phyloP scores from a whole-genome alignment of 352 stramenopile genomes.

The Phytophthora podocarpi region DNA sequence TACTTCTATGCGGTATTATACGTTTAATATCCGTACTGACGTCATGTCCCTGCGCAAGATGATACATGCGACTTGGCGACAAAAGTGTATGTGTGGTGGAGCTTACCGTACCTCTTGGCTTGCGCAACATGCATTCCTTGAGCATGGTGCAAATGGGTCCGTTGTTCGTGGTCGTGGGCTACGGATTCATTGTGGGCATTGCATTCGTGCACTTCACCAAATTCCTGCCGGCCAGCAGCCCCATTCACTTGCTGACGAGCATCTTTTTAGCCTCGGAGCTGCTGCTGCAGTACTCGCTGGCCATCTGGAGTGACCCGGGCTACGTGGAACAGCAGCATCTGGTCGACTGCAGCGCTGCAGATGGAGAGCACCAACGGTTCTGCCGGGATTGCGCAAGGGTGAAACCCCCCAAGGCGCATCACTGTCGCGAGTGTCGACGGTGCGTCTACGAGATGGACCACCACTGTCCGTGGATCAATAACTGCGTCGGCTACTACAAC shows the following conservation, averaged over 20 bases:
- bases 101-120: background rate
- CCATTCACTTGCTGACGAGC: slow-evolving; percentile 20
- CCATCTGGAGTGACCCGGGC: slow-evolving; percentile 46
- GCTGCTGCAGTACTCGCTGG: slow-evolving; percentile 49
- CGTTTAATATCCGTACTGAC: background rate
- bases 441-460: slow-evolving; percentile 98
- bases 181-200: slow-evolving; percentile 36
- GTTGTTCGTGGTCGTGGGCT: slow-evolving; percentile 36
- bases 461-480: slow-evolving; percentile 98
- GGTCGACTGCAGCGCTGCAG: background rate
- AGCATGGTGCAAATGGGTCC: slow-evolving; percentile 17
- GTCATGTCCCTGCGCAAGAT: slow-evolving; percentile 11
- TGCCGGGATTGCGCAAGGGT: slow-evolving; percentile 25
- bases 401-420: slow-evolving; percentile 52
- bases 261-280: slow-evolving; percentile 41
- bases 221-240: slow-evolving; percentile 24
- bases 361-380: slow-evolving; percentile 4
- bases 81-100: slow-evolving; percentile 12
- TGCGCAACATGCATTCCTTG: background rate
- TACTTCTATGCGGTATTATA: slow-evolving; percentile 1
- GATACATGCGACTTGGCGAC: slow-evolving; percentile 28
- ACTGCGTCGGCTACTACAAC: slow-evolving; percentile 97
- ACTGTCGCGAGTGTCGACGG: slow-evolving; percentile 83
- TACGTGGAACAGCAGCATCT: slow-evolving; percentile 30
- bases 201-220: slow-evolving; percentile 40